Conservation (phyloP, 257 asterid species). For the Lycium barbarum region DNA sequence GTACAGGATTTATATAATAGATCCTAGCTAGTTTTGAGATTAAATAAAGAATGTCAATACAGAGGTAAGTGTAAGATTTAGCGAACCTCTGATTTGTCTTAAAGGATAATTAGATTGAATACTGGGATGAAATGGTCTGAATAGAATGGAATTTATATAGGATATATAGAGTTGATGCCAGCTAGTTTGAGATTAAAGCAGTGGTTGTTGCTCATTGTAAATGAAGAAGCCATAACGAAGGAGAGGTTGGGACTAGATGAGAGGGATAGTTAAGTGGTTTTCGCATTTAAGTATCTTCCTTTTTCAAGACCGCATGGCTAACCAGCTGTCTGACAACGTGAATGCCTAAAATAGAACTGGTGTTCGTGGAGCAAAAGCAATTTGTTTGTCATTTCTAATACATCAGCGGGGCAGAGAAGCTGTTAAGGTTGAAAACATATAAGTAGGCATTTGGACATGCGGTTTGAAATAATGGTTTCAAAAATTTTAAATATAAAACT, state of each 20-base stretch:
- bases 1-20: background rate
- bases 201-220: background rate
- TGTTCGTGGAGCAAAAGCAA: slow-evolving; percentile 25
- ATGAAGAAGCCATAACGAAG: background rate
- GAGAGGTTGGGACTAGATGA: background rate
- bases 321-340: background rate
- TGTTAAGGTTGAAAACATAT: background rate
- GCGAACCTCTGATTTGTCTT: background rate
- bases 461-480: no score
- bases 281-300: background rate
- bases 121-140: background rate
- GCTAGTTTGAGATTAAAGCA: slow-evolving; percentile 22
- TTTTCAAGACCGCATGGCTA: background rate
- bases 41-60: background rate
- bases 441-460: no score
- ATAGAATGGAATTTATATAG: background rate
- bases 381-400: slow-evolving; percentile 31
- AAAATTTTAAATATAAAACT: no score
- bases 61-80: background rate
- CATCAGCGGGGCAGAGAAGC: background rate
- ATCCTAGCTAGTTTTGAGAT: slow-evolving; percentile 17
- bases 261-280: background rate
- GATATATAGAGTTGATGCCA: background rate
- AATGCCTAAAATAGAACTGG: background rate
- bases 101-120: background rate